Evolutionary conservation across 768 basidiomycete genomes (phyloP), one percentile per base, ranked within the genome.

Genomic region (Podaxis pistillaris): DNA sequence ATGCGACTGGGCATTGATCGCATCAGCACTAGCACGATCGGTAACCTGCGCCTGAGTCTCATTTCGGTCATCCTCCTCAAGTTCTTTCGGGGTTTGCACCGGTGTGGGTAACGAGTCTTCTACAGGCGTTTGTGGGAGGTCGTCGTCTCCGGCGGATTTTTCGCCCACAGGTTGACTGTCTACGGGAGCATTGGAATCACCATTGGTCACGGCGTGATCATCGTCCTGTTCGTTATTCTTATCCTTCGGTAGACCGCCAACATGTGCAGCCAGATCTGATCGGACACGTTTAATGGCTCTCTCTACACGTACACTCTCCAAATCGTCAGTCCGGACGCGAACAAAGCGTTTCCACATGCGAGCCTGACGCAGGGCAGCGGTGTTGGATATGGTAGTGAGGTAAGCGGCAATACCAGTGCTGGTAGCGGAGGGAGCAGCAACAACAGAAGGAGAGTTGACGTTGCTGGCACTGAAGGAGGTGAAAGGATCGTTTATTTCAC

Each of bases 281-380:
- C 92, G 80, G 19, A 93, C 91, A 30, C 91, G 86, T 77, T 94
- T 93, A 75, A 95, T 90, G 3, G 93, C 90, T 65, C 92, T 82
- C 77, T 95, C 93, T 44, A 91, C 87, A 49, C 93, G 86, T 5
- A 88, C 88, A 67, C 92, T 94, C 77, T 95, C 88, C 56, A 96
- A 75, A 73, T 96, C 94, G 69, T 96, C 94, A 2, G 87, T 89
- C 60, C 94, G 83, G 7, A 94, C 91, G 51, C 87, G 81, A 60
- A 95, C 89, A 68, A 96, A 96, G 15, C 89, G 85, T 70, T 89
- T 90, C 94, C 94, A 96, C 1, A 85, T 78, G 49, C 87, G 83
- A 19, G 86, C 78, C 59, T 83, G 81, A 38, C 91, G 86, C 46
- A 95, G 72, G 3, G 77, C 70, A 3, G 82, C 74, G 47, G 86